Base-by-base conservation (phyloP, 495 filamentous ascomycete species). In the Delitschia confertaspora region DNA sequence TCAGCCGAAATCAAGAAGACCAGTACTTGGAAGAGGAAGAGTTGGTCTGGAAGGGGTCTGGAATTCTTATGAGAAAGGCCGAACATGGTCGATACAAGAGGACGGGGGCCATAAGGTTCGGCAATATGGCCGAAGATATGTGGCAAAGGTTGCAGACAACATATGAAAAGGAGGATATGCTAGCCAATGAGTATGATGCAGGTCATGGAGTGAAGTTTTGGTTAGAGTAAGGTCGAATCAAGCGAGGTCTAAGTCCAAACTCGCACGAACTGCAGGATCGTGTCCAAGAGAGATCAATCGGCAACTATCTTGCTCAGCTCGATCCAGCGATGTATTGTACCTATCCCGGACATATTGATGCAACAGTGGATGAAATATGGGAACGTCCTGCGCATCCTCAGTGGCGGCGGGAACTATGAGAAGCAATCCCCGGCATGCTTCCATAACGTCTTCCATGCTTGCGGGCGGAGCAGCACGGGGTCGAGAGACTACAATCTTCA, bases 381-480 rank as follows among this genome's bases (percentile, higher is more conserved):
- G 24, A 23, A 47, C 35, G 17, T 44, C 31, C 8, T 38, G 24
- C 9, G 32, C 19, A 34, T 30, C 17, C 16, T 47, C 43, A 17
- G 7, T 8, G n/a, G n/a, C n/a, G n/a, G n/a, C n/a, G 8, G 25
- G 8, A 11, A 25, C 35, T 11, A 26, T 18, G 10, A 31, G 22
- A 6, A 47, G 43, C 13, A 47, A 47, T 14, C 43, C 43, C 5
- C 25, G 38, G 6, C 33, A 25, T 18, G 43, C 33, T 18, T 47
- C 16, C n/a, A 49, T 27, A 30, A 49, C 38, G n/a, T 49, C 45
- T 27, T 49, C 45, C 4, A 37, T 31, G 14, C 45, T 49, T 29
- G 27, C n/a, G 10, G 14, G 34, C 6, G 34, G 34, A n/a, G n/a
- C n/a, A n/a, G n/a, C n/a, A n/a, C n/a, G n/a, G n/a, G n/a, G n/a